Evolutionary conservation across 2,329 filamentous ascomycete genomes (phyloP).

Genomic region (Fusarium verrucosum): DNA sequence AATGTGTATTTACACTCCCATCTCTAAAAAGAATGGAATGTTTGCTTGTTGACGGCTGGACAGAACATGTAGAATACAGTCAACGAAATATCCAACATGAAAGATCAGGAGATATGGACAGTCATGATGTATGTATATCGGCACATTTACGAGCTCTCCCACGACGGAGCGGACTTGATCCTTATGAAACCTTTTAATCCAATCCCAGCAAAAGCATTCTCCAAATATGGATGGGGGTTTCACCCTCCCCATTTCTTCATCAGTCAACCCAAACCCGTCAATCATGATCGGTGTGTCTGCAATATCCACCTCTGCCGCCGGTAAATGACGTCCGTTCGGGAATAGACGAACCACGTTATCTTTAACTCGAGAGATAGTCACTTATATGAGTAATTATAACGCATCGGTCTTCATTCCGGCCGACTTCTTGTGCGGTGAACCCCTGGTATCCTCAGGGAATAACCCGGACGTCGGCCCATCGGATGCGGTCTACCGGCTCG

Average conservation of each 20-base stretch:
- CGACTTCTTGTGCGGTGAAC: background rate
- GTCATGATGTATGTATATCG: background rate
- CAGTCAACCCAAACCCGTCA: slow-evolving; percentile 7
- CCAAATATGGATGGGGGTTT: slow-evolving; percentile 1
- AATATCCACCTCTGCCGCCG: slow-evolving; percentile 13
- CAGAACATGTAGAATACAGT: background rate
- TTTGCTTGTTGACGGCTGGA: background rate
- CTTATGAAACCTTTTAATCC: slow-evolving; percentile 6
- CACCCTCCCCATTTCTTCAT: slow-evolving; percentile 5
- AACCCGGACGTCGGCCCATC: background rate
- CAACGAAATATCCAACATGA: background rate
- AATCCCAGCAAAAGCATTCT: background rate
- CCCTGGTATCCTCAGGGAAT: background rate
- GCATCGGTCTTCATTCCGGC: background rate
- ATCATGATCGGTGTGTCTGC: slow-evolving; percentile 11
- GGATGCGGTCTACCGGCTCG: slow-evolving; percentile 9
- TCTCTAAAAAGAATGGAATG: background rate
- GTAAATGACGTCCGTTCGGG: background rate
- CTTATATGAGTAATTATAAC: background rate
- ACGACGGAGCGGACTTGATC: background rate
- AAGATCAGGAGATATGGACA: background rate
- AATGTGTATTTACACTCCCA: background rate
- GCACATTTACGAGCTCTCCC: background rate
- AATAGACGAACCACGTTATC: background rate
- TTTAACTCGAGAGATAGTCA: background rate